phyloP scores from a whole-genome alignment of 305 asterid genomes.

The Solanum hybrid region DNA sequence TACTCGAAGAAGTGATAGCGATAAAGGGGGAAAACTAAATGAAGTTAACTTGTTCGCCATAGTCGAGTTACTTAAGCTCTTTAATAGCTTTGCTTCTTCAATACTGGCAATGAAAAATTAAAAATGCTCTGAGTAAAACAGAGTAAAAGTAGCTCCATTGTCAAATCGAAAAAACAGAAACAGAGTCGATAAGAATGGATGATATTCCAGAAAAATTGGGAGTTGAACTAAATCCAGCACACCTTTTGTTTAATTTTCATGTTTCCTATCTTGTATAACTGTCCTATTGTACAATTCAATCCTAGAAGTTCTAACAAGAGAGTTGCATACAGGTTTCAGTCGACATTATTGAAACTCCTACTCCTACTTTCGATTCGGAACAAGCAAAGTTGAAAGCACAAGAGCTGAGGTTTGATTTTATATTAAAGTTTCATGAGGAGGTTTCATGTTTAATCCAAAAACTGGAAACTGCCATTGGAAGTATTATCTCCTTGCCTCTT shows the following conservation, averaged over 20 bases:
- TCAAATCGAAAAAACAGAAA: background rate
- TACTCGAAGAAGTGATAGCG: background rate
- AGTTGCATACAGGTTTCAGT: constrained; percentile 27
- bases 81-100: constrained; percentile 15
- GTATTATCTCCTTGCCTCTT: background rate
- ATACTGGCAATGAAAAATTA: constrained; percentile 8
- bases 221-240: background rate
- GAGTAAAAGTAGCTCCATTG: background rate
- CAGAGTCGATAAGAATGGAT: background rate
- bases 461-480: background rate
- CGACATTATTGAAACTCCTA: constrained; percentile 39
- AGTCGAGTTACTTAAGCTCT: constrained; percentile 22
- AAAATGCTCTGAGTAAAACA: background rate
- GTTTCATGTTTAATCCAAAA: background rate
- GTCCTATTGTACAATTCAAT: background rate
- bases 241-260: background rate
- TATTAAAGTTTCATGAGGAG: background rate
- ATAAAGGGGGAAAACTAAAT: background rate
- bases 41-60: constrained; percentile 22
- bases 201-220: background rate
- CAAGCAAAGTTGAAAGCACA: constrained; percentile 40
- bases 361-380: constrained; percentile 36
- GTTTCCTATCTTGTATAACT: background rate
- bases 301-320: background rate
- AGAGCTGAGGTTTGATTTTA: constrained; percentile 46